Base-by-base conservation (phyloP, 352 stramenopile genomes). In the Pythium dissotocum region DNA sequence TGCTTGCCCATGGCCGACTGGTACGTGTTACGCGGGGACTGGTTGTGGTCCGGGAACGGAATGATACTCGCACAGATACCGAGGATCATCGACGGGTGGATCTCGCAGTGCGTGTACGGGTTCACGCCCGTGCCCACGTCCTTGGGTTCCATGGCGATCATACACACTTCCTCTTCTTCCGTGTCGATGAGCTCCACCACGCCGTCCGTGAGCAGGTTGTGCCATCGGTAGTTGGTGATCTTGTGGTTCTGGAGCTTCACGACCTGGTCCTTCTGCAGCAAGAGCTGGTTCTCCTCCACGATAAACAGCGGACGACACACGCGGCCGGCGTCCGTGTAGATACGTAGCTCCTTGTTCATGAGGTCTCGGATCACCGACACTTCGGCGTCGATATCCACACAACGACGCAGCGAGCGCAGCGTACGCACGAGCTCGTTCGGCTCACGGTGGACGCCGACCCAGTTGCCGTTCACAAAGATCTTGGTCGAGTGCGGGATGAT, bases 1-100 rank as follows among this genome's bases (percentile, higher is more conserved):
- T 99, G 98, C 83, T 99, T 99, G 55, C 98, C 98, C 98, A 99
- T 99, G 68, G 98, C 97, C 72, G 89, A 98, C 80, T 99, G 98
- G 75, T 99, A 99, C 35, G 97, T 99, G 86, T 99, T 99, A 95
- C 98, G 95, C 58, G 98, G 98, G 78, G 93, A 99, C 83, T 99
- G 98, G 78, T 99, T 99, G 90, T 99, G 98, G 84, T 99, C 97
- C 0, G 98, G 98, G 87, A 99, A 99, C 21, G 98, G 98, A 89
- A 99, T 99, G 77, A 99, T 99, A 66, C 94, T 99, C 36, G 98
- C 98, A 78, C 97, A 99, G 65, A 99, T 98, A 55, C 98, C 98
- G 6, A 99, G 81, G 76, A 99, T 99, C 96, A 99, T 99, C 32
- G 89, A 98, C 48, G 98, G 98, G 76, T 99, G 97, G 69, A 99